phyloP scores from a whole-genome alignment of 345 rosid species.

The Abelmoschus esculentus region DNA sequence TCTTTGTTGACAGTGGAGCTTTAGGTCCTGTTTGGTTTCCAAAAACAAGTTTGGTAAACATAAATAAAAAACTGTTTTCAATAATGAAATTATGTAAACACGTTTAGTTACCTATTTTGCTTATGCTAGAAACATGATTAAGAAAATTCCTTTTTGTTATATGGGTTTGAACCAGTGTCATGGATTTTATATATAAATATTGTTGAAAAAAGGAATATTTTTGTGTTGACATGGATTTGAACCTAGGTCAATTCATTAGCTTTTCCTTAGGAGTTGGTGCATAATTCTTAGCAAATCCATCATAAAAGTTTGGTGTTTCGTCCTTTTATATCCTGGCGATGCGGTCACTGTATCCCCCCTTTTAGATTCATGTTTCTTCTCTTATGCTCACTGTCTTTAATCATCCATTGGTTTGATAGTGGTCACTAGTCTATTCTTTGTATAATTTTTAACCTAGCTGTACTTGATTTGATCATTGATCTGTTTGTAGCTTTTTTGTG shows the following conservation, averaged over 20 bases:
- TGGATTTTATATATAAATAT: no score
- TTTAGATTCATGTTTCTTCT: neutral
- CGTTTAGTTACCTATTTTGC: neutral
- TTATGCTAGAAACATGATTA: neutral
- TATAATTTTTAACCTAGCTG: neutral
- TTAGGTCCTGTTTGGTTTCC: neutral
- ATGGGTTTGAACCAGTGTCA: neutral
- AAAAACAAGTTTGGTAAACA: neutral
- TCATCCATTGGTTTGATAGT: neutral
- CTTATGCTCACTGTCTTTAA: neutral
- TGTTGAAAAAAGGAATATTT: no score
- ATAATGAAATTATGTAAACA: no score
- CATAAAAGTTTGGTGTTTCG: neutral
- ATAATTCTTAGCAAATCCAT: neutral
- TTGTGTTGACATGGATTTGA: neutral
- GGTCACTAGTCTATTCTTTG: neutral
- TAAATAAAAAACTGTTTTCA: no score
- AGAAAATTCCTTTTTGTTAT: no score
- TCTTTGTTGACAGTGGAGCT: neutral
- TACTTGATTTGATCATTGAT: neutral
- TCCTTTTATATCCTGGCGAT: neutral
- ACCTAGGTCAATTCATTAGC: neutral
- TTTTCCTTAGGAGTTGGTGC: neutral
- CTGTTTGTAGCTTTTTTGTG: neutral
- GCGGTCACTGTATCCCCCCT: neutral